Evolutionary conservation across 805 yeast species (phyloP), one percentile per base, ranked within the genome.

Genomic region (Debaryomyces maramus): DNA sequence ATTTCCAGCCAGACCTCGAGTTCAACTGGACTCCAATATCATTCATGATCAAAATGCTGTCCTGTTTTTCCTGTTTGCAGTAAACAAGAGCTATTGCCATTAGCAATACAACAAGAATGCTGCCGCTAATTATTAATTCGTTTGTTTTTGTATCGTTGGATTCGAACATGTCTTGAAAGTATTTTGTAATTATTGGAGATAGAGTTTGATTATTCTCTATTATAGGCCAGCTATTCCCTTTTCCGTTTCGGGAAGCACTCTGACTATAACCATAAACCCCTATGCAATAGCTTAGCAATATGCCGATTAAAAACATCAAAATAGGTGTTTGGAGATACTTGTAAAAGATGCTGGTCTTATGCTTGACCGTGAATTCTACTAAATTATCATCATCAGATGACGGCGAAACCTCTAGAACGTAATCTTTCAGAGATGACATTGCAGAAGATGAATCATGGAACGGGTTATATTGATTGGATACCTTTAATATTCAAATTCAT

Each of bases 1-100:
- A 50, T 37, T 34, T 50, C 49, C 65, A 62, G 7, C 49, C 38
- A 7, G 62, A 55, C 11, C 56, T 47, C 15, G 69, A 55, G 13
- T 60, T 52, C 8, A 75, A 46, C 43, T 78, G 81, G 3, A 78
- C 47, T 0, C 83, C 83, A 32, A 76, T 55, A 18, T 65, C 66
- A 43, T 65, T 63, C 48, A 75, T 65, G 1, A 72, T 67, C 26
- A 65, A 56, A 36, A 76, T 48, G 4, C 65, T 60, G 44, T 77
- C 81, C 37, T 67, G 65, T 10, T 70, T 60, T 22, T 60, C 60
- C 41, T 64, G 67, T 39, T 58, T 31, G 20, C 30, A n/a, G 20
- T 17, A 40, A 13, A 24, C 4, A 7, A 24, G 4, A 24, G 13
- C 9, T 5, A 24, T 24, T 6, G 13, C 15, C 6, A 24, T n/a